Evolutionary conservation across 306 rosid genomes (phyloP), one percentile per base, ranked within the genome.

Genomic region (Begonia masoniana): DNA sequence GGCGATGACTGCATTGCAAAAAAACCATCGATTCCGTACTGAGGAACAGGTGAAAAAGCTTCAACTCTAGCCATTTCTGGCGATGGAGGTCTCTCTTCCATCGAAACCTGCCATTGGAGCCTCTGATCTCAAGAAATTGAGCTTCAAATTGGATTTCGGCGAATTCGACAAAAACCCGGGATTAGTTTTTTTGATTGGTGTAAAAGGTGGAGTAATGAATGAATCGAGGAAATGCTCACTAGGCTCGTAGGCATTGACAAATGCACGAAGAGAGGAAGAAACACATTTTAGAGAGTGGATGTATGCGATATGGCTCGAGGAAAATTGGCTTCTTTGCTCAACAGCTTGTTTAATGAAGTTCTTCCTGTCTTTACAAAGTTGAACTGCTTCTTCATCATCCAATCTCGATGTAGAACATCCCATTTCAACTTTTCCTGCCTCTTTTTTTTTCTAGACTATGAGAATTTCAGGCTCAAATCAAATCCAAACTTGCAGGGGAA

Each of bases 341-440:
- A 83, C 80, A 17, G 99, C 96, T 56, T 86, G 88, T 79, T 83
- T 81, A 61, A 91, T 79, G 87, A 83, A 83, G 19, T 43, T 54
- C 71, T 75, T 91, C 56, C 99, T 64, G 54, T 91, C 94, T 79
- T 83, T 91, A 61, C 96, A 91, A 62, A 91, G 88, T 69, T 91
- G 74, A 62, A 91, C 93, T 41, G 81, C 86, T 59, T 86, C 99
- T 79, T 66, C 82, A 67, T 91, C 86, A 47, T 91, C 88, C 57
- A 81, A 78, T 74, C 68, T 86, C 52, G 99, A 86, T 60, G 80
- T 72, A 45, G 95, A 86, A 68, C 99, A 91, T 77, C 99, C 99
- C 99, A 91, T 86, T 71, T 74, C 75, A 21, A 52, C 58, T 47
- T 62, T 45, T 45, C 36, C 57, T 63, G 52, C 58, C 17, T 51